Base-by-base conservation (phyloP, 225 moss, liverwort and hornwort genomes). In the Marchantia paleacea region DNA sequence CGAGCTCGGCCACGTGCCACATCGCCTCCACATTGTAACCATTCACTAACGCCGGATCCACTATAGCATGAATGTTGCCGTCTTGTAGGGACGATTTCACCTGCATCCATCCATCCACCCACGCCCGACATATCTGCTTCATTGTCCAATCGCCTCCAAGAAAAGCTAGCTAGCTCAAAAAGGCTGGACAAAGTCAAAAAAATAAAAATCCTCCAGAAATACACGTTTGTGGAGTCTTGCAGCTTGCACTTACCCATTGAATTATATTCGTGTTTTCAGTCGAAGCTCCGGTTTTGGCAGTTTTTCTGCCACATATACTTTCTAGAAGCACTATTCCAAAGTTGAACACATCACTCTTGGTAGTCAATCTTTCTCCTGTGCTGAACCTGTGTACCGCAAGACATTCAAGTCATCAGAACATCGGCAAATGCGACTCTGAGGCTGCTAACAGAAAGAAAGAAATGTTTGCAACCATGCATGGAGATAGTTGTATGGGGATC, bases 291-390 rank as follows among this genome's bases (percentile, higher is more conserved):
- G 50, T 72, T 58, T 82, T 82, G 39, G 66, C 61, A 65, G 61
- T 74, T 61, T 48, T 52, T 14, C 88, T 82, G 31, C 89, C 89
- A 22, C 85, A 86, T 12, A 90, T 82, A 50, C 85, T 75, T 50
- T 88, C 90, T 50, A 90, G 79, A 49, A 90, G 85, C 30, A 88
- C 85, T 65, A 90, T 80, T 29, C 90, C 90, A 60, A 87, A 90
- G 64, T 85, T 74, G 66, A 81, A 88, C 22, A 90, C 90, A 75
- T 90, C 90, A 66, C 89, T 90, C 53, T 87, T 88, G 49, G 75
- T 63, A 4, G 78, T 84, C 12, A 87, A 25, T 66, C 52, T 66
- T 30, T 86, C 76, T 7, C 76, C 63, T 7, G 13, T 47, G 10
- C 52, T 84, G 52, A 77, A 84, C 69, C 70, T 86, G 79, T 20